phyloP scores from a whole-genome alignment of 768 basidiomycete genomes.

The Calocybe indica region DNA sequence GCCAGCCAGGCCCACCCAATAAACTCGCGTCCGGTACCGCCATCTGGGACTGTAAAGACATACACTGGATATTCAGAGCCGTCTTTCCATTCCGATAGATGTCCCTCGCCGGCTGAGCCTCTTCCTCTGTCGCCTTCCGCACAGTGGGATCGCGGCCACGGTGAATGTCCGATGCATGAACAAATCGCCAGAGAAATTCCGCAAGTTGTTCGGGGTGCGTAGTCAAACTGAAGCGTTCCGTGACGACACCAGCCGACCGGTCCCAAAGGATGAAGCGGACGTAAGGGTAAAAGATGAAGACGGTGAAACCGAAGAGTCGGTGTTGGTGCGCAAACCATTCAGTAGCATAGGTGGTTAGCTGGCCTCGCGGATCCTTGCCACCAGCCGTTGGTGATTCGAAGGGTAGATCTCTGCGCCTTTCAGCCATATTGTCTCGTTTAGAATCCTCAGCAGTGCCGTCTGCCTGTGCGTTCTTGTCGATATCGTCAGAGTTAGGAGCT shows the following conservation, averaged over 20 bases:
- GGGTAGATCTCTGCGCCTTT: background rate
- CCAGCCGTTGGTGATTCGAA: slow-evolving; percentile 2
- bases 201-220: slow-evolving; percentile 12
- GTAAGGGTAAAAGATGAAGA: slow-evolving; percentile 16
- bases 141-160: slow-evolving; percentile 24
- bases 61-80: slow-evolving; percentile 5
- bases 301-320: slow-evolving; percentile 19
- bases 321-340: slow-evolving; percentile 18
- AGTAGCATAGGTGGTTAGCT: slow-evolving; percentile 15
- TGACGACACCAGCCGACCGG: slow-evolving; percentile 23
- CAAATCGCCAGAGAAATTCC: slow-evolving; percentile 24
- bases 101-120: slow-evolving; percentile 3
- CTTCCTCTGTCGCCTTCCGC: slow-evolving; percentile 3
- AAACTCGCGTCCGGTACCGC: background rate
- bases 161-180: slow-evolving; percentile 3
- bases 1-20: slow-evolving; percentile 10
- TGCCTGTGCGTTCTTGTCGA: background rate
- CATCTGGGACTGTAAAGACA: slow-evolving; percentile 7
- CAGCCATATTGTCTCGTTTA: background rate
- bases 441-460: background rate
- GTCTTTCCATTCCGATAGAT: slow-evolving; percentile 5
- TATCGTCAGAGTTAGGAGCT: too few relatives aligned
- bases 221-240: slow-evolving; percentile 18
- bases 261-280: slow-evolving; percentile 27
- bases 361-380: slow-evolving; percentile 11